These are phyloP conservation scores for Crithidia acanthocephali DNA, from an alignment of 208 protist species.

Conservation along the genomic window DNA sequence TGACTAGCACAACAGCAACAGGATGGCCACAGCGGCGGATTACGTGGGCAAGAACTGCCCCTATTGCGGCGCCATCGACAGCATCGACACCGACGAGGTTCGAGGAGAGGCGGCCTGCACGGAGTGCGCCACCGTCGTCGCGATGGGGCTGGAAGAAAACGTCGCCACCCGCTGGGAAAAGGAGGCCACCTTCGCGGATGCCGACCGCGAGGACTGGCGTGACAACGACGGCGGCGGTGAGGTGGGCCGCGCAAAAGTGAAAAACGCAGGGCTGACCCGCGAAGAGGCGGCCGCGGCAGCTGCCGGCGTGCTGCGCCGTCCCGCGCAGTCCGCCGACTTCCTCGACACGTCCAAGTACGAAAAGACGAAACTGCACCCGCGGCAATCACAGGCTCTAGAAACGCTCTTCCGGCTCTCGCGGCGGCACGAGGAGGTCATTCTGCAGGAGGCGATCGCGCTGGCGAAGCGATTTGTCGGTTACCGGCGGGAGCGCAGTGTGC, in stretches of 20 bases:
- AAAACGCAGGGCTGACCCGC: conserved; percentile 27
- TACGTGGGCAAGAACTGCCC: conserved; percentile 80
- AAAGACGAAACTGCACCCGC: conserved; percentile 50
- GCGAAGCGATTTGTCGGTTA: conserved; percentile 57
- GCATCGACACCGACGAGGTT: conserved; percentile 71
- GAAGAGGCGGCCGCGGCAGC: conserved; percentile 44
- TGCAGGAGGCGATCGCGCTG: conserved; percentile 47
- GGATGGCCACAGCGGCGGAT: conserved; percentile 69
- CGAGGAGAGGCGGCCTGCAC: conserved; percentile 83
- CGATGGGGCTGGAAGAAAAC: conserved; percentile 84
- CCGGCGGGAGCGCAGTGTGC: conserved; percentile 55
- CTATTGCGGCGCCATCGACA: conserved; percentile 75
- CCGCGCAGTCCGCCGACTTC: neutral
- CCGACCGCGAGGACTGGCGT: conserved; percentile 44
- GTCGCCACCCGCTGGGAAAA: conserved; percentile 66
- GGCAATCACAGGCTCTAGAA: conserved; percentile 58
- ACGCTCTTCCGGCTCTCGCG: conserved; percentile 53
- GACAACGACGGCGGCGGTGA: conserved; percentile 17
- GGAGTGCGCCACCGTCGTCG: conserved; percentile 74
- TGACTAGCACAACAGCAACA: too few species aligned
- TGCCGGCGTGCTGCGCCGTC: conserved; percentile 30
- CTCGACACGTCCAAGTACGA: conserved; percentile 33
- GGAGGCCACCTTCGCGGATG: conserved; percentile 73
- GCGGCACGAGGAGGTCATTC: conserved; percentile 38
- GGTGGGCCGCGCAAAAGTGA: conserved; percentile 19